These are phyloP conservation scores for Thecaphora thlaspeos DNA, from an alignment of 1,284 basidiomycete species.

Conservation along the genomic window DNA sequence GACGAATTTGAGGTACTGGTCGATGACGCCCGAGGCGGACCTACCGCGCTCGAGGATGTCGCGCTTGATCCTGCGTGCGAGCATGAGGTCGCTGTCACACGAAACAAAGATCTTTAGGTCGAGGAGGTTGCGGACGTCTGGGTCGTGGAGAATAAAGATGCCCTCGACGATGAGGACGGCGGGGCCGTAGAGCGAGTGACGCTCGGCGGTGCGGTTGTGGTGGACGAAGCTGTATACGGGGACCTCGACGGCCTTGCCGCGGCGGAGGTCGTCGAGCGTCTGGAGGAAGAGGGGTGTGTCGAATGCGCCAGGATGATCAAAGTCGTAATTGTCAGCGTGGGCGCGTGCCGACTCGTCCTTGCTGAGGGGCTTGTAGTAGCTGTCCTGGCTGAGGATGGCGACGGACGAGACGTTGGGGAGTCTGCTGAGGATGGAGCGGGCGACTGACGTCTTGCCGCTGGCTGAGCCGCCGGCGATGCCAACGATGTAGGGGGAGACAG, in stretches of 20 bases:
- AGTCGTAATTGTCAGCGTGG: conserved; percentile 80
- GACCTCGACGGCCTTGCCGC: conserved; percentile 68
- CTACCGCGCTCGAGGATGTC: conserved; percentile 86
- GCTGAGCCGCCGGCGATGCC: conserved; percentile 91
- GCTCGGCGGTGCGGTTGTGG: conserved; percentile 82
- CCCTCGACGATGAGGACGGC: conserved; percentile 94
- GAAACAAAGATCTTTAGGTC: conserved; percentile 75
- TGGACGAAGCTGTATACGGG: conserved; percentile 90
- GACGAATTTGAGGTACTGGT: conserved; percentile 91
- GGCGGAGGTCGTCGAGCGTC: conserved; percentile 75
- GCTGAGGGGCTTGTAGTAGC: conserved; percentile 83
- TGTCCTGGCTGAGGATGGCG: conserved; percentile 67
- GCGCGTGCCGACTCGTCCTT: conserved; percentile 74
- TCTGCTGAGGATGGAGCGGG: conserved; percentile 39
- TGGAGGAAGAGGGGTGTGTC: conserved; percentile 82
- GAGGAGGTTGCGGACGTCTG: conserved; percentile 71
- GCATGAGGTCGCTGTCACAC: conserved; percentile 94
- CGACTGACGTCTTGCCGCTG: conserved; percentile 77
- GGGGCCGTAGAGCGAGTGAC: conserved; percentile 89
- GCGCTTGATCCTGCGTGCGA: conserved; percentile 82
- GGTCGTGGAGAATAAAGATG: conserved; percentile 79
- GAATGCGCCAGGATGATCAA: conserved; percentile 90
- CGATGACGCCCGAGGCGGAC: conserved; percentile 79
- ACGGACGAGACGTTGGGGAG: conserved; percentile 54
- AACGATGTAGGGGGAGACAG: conserved; percentile 70